phyloP scores from a whole-genome alignment of 192 early-diverging fungal species.

The Backusella liffmaniae region DNA sequence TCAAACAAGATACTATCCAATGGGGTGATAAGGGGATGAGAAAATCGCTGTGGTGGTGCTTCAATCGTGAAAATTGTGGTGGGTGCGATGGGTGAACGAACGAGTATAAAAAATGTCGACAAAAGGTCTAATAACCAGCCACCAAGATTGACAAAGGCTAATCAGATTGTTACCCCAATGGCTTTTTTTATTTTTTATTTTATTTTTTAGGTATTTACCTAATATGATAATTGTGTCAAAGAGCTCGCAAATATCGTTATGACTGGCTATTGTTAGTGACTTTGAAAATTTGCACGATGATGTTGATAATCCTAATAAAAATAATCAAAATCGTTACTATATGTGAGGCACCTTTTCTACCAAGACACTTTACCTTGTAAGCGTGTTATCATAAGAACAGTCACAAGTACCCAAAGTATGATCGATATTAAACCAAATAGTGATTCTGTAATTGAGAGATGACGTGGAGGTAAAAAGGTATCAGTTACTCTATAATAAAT shows the following conservation, averaged over 20 bases:
- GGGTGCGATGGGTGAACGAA: neutral
- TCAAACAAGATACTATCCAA: neutral
- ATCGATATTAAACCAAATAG: neutral
- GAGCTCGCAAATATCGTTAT: neutral
- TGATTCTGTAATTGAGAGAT: neutral
- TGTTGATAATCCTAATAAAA: neutral
- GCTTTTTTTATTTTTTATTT: neutral
- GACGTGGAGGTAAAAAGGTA: neutral
- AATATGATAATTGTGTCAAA: neutral
- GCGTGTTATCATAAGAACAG: neutral
- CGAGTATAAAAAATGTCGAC: neutral
- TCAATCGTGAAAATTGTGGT: neutral
- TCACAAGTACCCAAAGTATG: neutral
- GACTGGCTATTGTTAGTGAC: neutral
- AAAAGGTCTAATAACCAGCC: neutral
- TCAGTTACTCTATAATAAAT: neutral
- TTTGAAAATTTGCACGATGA: neutral
- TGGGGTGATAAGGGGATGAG: neutral
- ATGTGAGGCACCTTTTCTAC: neutral
- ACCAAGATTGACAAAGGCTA: constrained; percentile 1
- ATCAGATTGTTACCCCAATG: neutral
- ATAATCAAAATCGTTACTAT: neutral
- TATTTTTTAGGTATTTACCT: neutral
- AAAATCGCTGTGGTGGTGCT: neutral
- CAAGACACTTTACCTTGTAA: neutral